Evolutionary conservation across 164 flowering plant genomes (phyloP).

Genomic region (Tetracentron sinense): DNA sequence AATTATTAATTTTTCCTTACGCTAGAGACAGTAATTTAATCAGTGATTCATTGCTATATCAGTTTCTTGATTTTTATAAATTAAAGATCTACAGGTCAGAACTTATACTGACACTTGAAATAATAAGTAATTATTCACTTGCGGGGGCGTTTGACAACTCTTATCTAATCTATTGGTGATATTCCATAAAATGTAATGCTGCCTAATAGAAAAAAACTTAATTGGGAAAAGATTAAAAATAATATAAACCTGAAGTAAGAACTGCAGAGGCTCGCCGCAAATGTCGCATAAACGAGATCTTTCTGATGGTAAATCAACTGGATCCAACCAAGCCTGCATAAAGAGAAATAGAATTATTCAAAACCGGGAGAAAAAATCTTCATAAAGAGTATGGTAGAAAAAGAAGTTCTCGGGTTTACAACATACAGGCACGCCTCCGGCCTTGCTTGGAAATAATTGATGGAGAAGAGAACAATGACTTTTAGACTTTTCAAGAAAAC

Average conservation of each 20-base stretch:
- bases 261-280: slow-evolving; percentile 75
- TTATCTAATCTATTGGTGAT: too few relatives aligned
- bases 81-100: too few relatives aligned
- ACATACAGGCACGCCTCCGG: slow-evolving; percentile 80
- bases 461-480: slow-evolving; percentile 49
- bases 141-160: too few relatives aligned
- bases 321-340: slow-evolving; percentile 88
- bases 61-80: neutral
- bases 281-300: slow-evolving; percentile 56
- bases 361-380: neutral
- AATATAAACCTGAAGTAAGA: slow-evolving; percentile 71
- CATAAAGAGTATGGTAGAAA: neutral
- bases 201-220: neutral
- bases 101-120: neutral
- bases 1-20: too few relatives aligned
- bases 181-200: neutral
- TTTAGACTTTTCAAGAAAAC: slow-evolving; percentile 69
- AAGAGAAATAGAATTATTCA: neutral
- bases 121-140: neutral
- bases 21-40: too few relatives aligned
- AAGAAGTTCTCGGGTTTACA: neutral
- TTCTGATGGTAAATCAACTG: slow-evolving; percentile 63
- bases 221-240: neutral
- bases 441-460: slow-evolving; percentile 80
- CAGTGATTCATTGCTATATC: neutral